Base-by-base conservation (phyloP, 306 rosid species). In the Dalbergia cultrata region DNA sequence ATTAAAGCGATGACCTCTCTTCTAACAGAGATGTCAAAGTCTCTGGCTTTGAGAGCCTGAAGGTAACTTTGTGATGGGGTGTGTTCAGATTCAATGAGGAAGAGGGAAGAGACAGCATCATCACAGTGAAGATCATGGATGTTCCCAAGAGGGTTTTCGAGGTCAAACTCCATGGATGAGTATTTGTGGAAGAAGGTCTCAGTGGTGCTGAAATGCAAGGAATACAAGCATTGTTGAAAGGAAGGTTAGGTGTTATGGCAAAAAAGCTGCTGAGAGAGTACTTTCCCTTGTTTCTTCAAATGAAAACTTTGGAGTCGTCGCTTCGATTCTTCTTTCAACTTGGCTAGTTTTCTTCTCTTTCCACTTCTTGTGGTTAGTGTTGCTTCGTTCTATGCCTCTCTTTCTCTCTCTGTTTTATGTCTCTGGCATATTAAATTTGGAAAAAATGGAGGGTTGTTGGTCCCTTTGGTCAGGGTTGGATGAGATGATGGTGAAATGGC, bases 151-250 rank as follows among this genome's bases (percentile, higher is more conserved):
- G 97, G 97, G 88, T 88, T 92, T 87, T 92, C 97, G n/a, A 90
- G 94, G 80, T 92, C 90, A 84, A 86, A 88, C 70, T 88, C 97
- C 97, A 92, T 92, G 78, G 82, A 78, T 4, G 11, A 45, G 81
- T 13, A 4, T 12, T 10, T 13, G 68, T 22, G 72, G 22, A 34
- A 14, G 39, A 50, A 17, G 34, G 47, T n/a, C 21, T 78, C 67
- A 70, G 73, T 59, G 75, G 56, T 49, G 59, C 21, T 60, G 86
- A 75, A 65, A 81, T 67, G 69, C 66, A 79, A 72, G 77, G 31
- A 17, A 34, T 57, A 53, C 18, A 73, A 81, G 63, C 90, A 88
- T 89, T 56, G 80, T 69, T 56, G 53, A 77, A 60, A 65, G 45
- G 71, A 44, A 2, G 17, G 52, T 41, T 50, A 52, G 61, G 84